phyloP scores from a whole-genome alignment of 257 asterid genomes.

The Nemophila menziesii region DNA sequence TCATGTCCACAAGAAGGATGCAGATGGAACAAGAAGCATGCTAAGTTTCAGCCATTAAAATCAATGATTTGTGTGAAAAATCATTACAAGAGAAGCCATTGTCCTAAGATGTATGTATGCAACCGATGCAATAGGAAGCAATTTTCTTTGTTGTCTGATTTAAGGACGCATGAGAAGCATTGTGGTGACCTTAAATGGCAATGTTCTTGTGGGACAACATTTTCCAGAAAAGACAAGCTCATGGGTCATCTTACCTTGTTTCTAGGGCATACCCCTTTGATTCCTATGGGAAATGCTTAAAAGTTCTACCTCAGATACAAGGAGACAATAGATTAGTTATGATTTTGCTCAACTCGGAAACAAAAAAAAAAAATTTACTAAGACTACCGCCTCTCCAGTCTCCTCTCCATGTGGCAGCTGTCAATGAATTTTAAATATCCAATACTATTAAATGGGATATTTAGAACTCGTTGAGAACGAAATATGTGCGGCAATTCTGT shows the following conservation, averaged over 20 bases:
- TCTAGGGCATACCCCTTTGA: constrained; percentile 46
- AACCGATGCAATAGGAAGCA: constrained; percentile 49
- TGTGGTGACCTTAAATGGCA: constrained; percentile 69
- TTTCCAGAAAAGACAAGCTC: constrained; percentile 76
- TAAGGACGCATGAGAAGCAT: constrained; percentile 76
- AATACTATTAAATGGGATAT: no score
- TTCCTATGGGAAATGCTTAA: constrained; percentile 16
- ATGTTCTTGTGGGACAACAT: constrained; percentile 71
- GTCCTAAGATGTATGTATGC: constrained; percentile 78
- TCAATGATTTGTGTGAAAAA: constrained; percentile 77
- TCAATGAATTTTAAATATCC: no score
- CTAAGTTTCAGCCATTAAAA: constrained; percentile 58
- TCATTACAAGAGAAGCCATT: constrained; percentile 74
- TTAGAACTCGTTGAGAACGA: no score
- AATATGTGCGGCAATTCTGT: no score
- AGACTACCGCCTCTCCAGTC: no score
- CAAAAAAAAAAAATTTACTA: no score
- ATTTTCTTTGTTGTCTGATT: constrained; percentile 65
- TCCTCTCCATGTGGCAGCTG: no score
- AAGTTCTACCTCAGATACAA: no score
- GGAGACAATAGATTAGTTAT: no score
- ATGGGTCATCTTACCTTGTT: constrained; percentile 64
- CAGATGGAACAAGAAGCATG: constrained; percentile 59
- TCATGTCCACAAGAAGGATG: constrained; percentile 86
- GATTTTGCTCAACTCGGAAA: no score